A percentile compares a stretch with the other conserved stretches of the same genome.
These are phyloP conservation scores for Lecanoromycetidae sp. DNA, from an alignment of 2,329 filamentous ascomycete species.

Conservation along the genomic window DNA sequence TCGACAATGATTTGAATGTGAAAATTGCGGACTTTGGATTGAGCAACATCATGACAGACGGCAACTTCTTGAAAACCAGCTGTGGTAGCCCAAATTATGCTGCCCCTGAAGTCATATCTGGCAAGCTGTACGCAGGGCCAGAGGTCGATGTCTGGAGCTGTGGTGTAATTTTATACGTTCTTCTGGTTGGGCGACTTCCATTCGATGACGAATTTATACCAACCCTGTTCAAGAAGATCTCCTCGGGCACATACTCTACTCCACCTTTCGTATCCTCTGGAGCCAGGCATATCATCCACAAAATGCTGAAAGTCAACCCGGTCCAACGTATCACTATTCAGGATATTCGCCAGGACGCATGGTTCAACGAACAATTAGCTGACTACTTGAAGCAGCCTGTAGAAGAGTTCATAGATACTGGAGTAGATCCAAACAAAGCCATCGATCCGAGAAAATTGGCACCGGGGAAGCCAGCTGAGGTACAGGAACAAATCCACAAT, in stretches of 20 bases:
- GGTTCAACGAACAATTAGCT: conserved; percentile 82
- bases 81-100: conserved; percentile 98
- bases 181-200: conserved; percentile 59
- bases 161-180: conserved; percentile 53
- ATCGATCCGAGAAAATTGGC: conserved; percentile 75
- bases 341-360: conserved; percentile 84
- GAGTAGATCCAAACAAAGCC: conserved; percentile 83
- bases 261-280: conserved; percentile 83
- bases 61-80: conserved; percentile 96
- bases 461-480: conserved; percentile 60
- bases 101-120: conserved; percentile 92
- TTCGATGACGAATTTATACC: conserved; percentile 99
- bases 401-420: conserved; percentile 86
- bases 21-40: conserved; percentile 98
- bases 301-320: conserved; percentile 90
- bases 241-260: conserved; percentile 82
- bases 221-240: conserved; percentile 94
- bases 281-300: conserved; percentile 70
- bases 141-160: conserved; percentile 84
- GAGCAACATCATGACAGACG: conserved; percentile 99
- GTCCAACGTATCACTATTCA: conserved; percentile 88
- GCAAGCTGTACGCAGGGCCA: conserved; percentile 91
- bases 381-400: conserved; percentile 75
- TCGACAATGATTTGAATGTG: conserved; percentile 92
- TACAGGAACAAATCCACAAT: conserved; percentile 82